These are phyloP conservation scores for Oryza meyeriana DNA, from an alignment of 176 grass and related monocot species.

Conservation along the genomic window DNA sequence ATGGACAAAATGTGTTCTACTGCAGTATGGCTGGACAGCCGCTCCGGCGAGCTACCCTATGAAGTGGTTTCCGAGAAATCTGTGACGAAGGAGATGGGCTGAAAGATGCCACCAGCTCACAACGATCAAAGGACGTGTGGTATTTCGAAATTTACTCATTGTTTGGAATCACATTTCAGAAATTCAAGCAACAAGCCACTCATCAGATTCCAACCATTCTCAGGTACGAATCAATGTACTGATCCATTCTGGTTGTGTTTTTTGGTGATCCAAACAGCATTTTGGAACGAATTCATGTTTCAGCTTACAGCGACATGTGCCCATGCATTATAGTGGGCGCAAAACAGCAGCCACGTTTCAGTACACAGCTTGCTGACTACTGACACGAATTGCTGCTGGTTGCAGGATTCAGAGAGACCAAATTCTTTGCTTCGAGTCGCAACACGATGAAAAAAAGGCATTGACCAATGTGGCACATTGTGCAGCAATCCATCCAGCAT, in stretches of 20 bases:
- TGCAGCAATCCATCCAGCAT: neutral
- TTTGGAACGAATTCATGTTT: neutral
- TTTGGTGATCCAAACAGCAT: neutral
- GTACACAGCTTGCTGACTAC: neutral
- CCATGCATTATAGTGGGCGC: neutral
- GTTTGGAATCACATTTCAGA: neutral
- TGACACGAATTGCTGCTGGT: neutral
- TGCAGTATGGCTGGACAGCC: no score
- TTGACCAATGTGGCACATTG: neutral
- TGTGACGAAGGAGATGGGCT: no score
- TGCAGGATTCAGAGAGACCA: neutral
- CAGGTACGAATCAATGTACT: neutral
- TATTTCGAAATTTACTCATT: neutral
- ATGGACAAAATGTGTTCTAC: no score
- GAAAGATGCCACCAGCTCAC: no score
- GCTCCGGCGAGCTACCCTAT: no score
- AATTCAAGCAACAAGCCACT: no score
- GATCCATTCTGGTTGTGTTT: neutral
- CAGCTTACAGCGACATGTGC: neutral
- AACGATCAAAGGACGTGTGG: no score
- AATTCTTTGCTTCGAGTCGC: neutral
- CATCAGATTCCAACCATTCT: neutral
- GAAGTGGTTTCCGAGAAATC: no score
- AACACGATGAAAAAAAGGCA: neutral
- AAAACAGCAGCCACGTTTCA: neutral